Evolutionary conservation across 2,329 filamentous ascomycete species (phyloP), one percentile per base, ranked within the genome.

Genomic region (Phyllosticta citribraziliensis): DNA sequence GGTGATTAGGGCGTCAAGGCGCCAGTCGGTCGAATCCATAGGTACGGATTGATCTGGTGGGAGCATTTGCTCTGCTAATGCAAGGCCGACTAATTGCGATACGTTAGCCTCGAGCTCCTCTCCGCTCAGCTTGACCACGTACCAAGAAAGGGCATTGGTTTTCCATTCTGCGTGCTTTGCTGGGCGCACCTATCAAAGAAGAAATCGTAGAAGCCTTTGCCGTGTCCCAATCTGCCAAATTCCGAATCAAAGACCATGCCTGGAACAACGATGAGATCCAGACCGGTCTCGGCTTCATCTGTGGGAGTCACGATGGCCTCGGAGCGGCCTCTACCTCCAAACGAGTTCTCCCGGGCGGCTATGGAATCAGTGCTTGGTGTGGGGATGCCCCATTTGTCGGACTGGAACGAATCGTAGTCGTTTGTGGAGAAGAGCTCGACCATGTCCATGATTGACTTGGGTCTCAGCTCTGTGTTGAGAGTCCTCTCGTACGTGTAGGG

Each of bases 181-280:
- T 74, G 73, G 74, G 81, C 72, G 81, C 92, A 96, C 67, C 87
- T 84, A 69, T 87, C 84, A 70, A 99, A 77, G 74, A 96, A 99
- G 73, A 86, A 88, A 77, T 99, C 94, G 79, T 99, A 99, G 77
- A 96, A 99, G 33, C 94, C 94, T 74, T 91, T 96, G 61, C 94
- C 94, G 74, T 99, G 94, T 51, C 94, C 94, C 20, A 97, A 81
- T 67, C 94, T 83, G 66, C 87, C 84, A 63, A 94, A 82, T 12
- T 77, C 78, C 2, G 79, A 79, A 72, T 97, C 92, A 74, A 99
- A 99, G 2, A 91, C 93, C 69, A 99, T 89, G 12, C 92, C 94
- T 0, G 94, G 94, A 80, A 97, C 84, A 27, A 99, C 80, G 65
- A 99, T 88, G 66, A 99, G 74, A 73, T 99, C 93, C 52, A 99